Conservation (phyloP, 2,329 filamentous ascomycete genomes). For the Fusarium phyllophilum region DNA sequence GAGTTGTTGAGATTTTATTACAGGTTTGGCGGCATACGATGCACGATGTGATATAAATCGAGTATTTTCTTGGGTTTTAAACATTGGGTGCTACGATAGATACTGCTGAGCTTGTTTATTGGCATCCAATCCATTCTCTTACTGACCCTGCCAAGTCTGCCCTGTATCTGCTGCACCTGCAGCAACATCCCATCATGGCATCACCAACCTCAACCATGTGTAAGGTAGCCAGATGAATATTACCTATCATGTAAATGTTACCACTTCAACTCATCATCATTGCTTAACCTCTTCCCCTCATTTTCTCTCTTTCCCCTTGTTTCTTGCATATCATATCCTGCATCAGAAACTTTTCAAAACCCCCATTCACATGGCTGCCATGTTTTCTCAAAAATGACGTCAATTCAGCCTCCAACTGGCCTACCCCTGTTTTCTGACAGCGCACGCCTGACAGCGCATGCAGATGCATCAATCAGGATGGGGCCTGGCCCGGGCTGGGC, state of each 20-base stretch:
- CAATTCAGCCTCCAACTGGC: constrained; percentile 23
- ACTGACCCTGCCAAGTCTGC: constrained; percentile 18
- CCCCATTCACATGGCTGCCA: constrained; percentile 7
- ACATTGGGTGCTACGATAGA: background rate
- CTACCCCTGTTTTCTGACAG: constrained; percentile 31
- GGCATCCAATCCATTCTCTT: background rate
- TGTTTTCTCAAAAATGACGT: constrained; percentile 25
- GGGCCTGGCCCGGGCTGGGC: background rate
- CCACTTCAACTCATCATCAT: constrained; percentile 2
- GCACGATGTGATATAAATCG: background rate
- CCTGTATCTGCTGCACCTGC: constrained; percentile 1
- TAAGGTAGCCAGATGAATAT: background rate
- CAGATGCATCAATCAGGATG: background rate
- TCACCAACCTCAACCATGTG: background rate
- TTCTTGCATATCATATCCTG: background rate
- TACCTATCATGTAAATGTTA: background rate
- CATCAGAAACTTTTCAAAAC: constrained; percentile 2
- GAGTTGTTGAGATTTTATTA: background rate
- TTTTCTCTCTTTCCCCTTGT: constrained; percentile 5
- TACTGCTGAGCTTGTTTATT: background rate
- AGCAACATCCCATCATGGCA: constrained; percentile 9
- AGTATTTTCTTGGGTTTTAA: background rate
- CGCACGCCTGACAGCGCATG: constrained; percentile 17
- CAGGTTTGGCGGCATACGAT: background rate
- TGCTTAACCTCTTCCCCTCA: background rate